Evolutionary conservation across 2,329 filamentous ascomycete species (phyloP), one percentile per base, ranked within the genome.

Genomic region (Thyridium curvatum): DNA sequence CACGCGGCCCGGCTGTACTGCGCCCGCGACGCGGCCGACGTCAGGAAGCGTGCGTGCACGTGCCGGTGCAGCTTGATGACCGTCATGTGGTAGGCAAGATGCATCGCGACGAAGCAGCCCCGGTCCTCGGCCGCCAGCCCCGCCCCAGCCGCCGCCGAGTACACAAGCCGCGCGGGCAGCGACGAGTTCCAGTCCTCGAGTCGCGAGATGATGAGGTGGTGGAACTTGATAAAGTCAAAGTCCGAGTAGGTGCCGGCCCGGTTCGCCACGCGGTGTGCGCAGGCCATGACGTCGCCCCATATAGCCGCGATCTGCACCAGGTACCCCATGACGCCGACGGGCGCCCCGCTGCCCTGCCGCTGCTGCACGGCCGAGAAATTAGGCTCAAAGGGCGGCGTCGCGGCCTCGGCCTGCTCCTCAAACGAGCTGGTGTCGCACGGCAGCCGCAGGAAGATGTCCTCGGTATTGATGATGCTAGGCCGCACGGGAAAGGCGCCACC

Each of bases 371-470:
- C 33, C 7, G 51, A 51, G 21, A 53, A 40, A n/a, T 61, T 66
- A 12, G 70, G 68, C 51, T 82, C 70, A 51, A 84, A 86, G 41
- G 73, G 70, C 0, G 82, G 80, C 17, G 75, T 73, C 3, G 70
- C 64, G 8, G 70, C 70, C 17, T 76, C 71, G 17, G 67, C 52
- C 41, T 82, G 75, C 29, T 69, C 66, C 49, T 87, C 81, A 48
- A 83, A 87, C 34, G 66, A 68, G 16, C 69, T 65, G 32, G 77
- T 69, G 26, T 77, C 67, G 48, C 74, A 78, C 3, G 84, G 84
- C 5, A 88, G 66, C 37, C 78, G 74, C 12, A 85, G 64, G 50
- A 83, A 82, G 32, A 84, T 73, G 43, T 86, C 78, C 44, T 83
- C 74, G 4, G 74, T 64, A 35, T 77, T 74, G 42, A 86, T 69